Evolutionary conservation across 768 basidiomycete species (phyloP).

Genomic region (Lyophyllum decastes): DNA sequence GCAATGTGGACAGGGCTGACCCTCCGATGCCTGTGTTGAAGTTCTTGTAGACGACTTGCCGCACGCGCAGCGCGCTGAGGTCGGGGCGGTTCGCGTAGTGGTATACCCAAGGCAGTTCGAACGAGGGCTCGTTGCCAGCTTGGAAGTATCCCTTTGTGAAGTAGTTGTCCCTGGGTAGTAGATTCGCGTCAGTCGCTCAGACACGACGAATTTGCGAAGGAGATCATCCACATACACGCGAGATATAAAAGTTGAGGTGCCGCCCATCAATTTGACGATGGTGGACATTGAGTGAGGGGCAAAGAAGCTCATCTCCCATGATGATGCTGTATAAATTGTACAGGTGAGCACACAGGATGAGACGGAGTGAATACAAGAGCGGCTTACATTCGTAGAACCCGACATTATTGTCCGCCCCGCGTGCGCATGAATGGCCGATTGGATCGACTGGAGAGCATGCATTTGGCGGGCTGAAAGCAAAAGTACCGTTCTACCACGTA

Average conservation of each 20-base stretch:
- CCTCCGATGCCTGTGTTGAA: slow-evolving; percentile 53
- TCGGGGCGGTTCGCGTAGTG: slow-evolving; percentile 54
- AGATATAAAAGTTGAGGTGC: slow-evolving; percentile 39
- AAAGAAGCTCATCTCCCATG: slow-evolving; percentile 57
- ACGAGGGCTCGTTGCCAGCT: slow-evolving; percentile 55
- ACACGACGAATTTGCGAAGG: too few relatives aligned
- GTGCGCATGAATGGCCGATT: slow-evolving; percentile 45
- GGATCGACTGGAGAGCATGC: slow-evolving; percentile 54
- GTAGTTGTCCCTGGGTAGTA: slow-evolving; percentile 42
- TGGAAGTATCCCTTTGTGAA: slow-evolving; percentile 23
- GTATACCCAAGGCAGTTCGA: slow-evolving; percentile 47
- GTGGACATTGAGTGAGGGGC: slow-evolving; percentile 53
- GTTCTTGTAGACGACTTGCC: slow-evolving; percentile 43
- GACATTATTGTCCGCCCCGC: slow-evolving; percentile 49
- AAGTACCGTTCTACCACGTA: slow-evolving; percentile 44
- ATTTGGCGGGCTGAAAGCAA: slow-evolving; percentile 49
- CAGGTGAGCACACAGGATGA: background rate
- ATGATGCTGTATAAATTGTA: slow-evolving; percentile 40
- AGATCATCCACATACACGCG: slow-evolving; percentile 45
- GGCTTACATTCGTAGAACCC: slow-evolving; percentile 54
- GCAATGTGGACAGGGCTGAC: slow-evolving; percentile 28
- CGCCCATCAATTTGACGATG: slow-evolving; percentile 48
- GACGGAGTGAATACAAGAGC: background rate
- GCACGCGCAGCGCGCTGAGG: slow-evolving; percentile 45
- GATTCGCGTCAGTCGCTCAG: too few relatives aligned